Evolutionary conservation across 2,329 filamentous ascomycete genomes (phyloP).

Genomic region (Fusarium nelsonii): DNA sequence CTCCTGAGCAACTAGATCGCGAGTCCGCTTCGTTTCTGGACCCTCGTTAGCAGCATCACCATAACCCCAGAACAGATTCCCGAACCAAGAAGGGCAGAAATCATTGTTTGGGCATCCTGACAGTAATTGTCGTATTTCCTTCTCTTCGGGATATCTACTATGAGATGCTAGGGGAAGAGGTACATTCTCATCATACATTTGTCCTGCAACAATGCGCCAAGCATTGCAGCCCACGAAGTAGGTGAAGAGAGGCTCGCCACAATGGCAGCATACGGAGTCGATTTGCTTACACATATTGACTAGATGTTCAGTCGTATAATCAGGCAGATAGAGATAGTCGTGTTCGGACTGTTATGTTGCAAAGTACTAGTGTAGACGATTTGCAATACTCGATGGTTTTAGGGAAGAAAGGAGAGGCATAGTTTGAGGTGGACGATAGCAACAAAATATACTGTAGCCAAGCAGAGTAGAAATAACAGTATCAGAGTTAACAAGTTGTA

Average conservation of each 20-base stretch:
- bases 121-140: conserved; percentile 1
- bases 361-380: background rate
- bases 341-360: background rate
- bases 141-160: background rate
- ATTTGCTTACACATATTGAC: conserved; percentile 23
- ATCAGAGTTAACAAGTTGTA: background rate
- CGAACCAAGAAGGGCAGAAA: conserved; percentile 32
- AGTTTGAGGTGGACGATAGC: background rate
- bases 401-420: background rate
- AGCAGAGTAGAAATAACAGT: background rate
- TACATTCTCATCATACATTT: background rate
- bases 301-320: background rate
- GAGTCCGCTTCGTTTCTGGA: background rate
- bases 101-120: conserved; percentile 29
- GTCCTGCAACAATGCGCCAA: background rate
- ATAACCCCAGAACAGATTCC: background rate
- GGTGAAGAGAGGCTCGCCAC: conserved; percentile 16
- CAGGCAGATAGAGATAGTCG: no score
- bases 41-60: background rate
- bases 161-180: background rate
- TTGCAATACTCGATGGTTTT: background rate
- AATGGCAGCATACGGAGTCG: conserved; percentile 23
- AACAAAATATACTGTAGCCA: background rate
- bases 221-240: conserved; percentile 13
- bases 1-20: conserved; percentile 7